Percentiles rank a stretch among this genome's conserved stretches.
These are phyloP conservation scores for Byssochlamys sp. DNA, from an alignment of 2,329 filamentous ascomycete species.

Conservation along the genomic window DNA sequence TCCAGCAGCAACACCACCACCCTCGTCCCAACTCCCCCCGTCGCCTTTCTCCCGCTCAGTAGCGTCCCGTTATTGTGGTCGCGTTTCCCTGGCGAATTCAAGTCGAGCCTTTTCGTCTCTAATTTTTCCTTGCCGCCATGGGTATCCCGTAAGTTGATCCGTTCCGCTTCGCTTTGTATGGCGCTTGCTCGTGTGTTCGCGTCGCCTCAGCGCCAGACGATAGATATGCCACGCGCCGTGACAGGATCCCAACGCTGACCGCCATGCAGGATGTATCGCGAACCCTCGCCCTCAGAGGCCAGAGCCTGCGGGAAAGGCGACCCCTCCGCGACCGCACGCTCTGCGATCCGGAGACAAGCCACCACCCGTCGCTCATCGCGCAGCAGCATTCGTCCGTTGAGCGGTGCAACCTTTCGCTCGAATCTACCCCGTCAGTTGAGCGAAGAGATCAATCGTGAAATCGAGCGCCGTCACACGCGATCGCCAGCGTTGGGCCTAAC, in stretches of 20 bases:
- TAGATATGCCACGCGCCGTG: constrained; percentile 2
- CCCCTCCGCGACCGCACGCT: constrained; percentile 44
- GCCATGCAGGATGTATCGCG: constrained; percentile 44
- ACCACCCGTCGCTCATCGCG: constrained; percentile 25
- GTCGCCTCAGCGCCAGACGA: constrained; percentile 5
- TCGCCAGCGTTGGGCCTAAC: constrained; percentile 18
- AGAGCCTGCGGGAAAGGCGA: constrained; percentile 43
- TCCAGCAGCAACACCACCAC: background rate
- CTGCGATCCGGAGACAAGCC: constrained; percentile 47
- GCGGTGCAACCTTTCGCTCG: constrained; percentile 19
- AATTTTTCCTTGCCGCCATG: constrained; percentile 18
- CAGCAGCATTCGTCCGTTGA: constrained; percentile 17
- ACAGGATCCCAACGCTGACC: constrained; percentile 12
- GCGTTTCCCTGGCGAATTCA: background rate
- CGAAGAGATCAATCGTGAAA: constrained; percentile 16
- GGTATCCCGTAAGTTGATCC: constrained; percentile 33
- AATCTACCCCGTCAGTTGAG: constrained; percentile 19
- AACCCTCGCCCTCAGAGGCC: constrained; percentile 40
- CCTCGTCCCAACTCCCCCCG: constrained; percentile 5
- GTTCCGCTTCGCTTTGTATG: constrained; percentile 4
- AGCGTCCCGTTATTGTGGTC: constrained; percentile 5
- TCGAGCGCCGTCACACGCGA: constrained; percentile 19
- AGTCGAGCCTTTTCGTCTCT: background rate
- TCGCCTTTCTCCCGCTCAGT: constrained; percentile 8
- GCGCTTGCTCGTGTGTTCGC: constrained; percentile 6